Conservation (phyloP, 2,329 filamentous ascomycete species). For the Neofusicoccum cordaticola region DNA sequence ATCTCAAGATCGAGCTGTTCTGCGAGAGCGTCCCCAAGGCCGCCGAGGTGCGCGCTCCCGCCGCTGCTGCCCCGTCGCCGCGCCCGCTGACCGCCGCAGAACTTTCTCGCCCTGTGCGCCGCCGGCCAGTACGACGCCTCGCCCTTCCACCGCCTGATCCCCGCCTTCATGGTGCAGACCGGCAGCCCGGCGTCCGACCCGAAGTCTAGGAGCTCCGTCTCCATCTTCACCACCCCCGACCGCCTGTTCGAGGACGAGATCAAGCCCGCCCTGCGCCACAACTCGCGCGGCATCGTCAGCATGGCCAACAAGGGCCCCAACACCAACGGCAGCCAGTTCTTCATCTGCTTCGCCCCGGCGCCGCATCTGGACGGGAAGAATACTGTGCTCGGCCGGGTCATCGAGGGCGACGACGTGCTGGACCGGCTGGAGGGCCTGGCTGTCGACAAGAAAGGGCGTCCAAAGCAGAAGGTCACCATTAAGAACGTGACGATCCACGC, state of each 20-base stretch:
- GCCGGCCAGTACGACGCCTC: slow-evolving; percentile 73
- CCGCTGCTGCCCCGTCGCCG: background rate
- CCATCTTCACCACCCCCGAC: slow-evolving; percentile 60
- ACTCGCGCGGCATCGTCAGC: slow-evolving; percentile 66
- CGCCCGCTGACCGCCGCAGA: slow-evolving; percentile 48
- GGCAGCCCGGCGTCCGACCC: slow-evolving; percentile 55
- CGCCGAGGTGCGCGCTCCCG: slow-evolving; percentile 62
- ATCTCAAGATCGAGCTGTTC: slow-evolving; percentile 94
- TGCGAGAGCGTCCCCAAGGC: slow-evolving; percentile 94
- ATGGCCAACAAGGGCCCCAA: slow-evolving; percentile 77
- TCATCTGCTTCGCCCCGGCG: slow-evolving; percentile 73
- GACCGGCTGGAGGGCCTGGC: slow-evolving; percentile 68
- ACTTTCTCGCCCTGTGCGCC: slow-evolving; percentile 83
- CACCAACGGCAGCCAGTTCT: slow-evolving; percentile 79
- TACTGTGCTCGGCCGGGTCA: slow-evolving; percentile 75
- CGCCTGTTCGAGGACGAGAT: slow-evolving; percentile 77
- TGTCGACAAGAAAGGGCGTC: slow-evolving; percentile 75
- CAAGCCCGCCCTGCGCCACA: slow-evolving; percentile 65
- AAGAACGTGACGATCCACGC: slow-evolving; percentile 72
- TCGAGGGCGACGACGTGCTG: slow-evolving; percentile 58
- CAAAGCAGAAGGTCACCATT: slow-evolving; percentile 65
- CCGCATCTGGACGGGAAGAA: slow-evolving; percentile 81
- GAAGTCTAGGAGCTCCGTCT: slow-evolving; percentile 63
- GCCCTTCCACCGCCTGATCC: slow-evolving; percentile 77
- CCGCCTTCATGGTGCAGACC: slow-evolving; percentile 76